phyloP scores from a whole-genome alignment of 371 early-diverging fungal genomes.

The Mucor indicus region DNA sequence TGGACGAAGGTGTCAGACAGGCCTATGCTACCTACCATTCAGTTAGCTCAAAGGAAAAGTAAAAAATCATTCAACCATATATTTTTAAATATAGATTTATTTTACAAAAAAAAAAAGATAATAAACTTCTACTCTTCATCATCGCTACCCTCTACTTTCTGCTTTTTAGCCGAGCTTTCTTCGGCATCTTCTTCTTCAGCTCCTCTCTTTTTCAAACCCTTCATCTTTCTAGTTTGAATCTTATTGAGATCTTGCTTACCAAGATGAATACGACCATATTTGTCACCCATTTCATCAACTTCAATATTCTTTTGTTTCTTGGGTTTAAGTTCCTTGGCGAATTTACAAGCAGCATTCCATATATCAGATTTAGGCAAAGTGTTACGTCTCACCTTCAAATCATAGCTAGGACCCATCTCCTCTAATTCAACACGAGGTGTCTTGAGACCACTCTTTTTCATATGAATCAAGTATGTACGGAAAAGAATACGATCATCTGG shows the following conservation, averaged over 20 bases:
- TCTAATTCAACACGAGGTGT: constrained; percentile 89
- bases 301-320: constrained; percentile 94
- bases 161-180: constrained; percentile 35
- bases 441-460: constrained; percentile 85
- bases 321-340: constrained; percentile 85
- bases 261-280: constrained; percentile 90
- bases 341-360: constrained; percentile 76
- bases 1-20: constrained; percentile 13
- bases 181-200: constrained; percentile 44
- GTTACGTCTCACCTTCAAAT: constrained; percentile 77
- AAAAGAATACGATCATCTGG: constrained; percentile 69
- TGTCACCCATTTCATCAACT: constrained; percentile 86
- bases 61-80: not conserved
- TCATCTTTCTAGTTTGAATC: constrained; percentile 98
- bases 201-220: constrained; percentile 75
- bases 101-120: not conserved
- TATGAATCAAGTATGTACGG: constrained; percentile 74
- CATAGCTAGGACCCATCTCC: constrained; percentile 93
- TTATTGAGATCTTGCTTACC: constrained; percentile 86
- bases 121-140: constrained; percentile 5
- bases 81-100: too few species aligned
- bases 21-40: constrained; percentile 37
- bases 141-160: constrained; percentile 31
- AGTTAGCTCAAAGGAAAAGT: constrained; percentile 12
- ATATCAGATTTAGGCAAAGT: constrained; percentile 73